phyloP scores from a whole-genome alignment of 108 stramenopile species.

The Pseudonitzschia multiseries region DNA sequence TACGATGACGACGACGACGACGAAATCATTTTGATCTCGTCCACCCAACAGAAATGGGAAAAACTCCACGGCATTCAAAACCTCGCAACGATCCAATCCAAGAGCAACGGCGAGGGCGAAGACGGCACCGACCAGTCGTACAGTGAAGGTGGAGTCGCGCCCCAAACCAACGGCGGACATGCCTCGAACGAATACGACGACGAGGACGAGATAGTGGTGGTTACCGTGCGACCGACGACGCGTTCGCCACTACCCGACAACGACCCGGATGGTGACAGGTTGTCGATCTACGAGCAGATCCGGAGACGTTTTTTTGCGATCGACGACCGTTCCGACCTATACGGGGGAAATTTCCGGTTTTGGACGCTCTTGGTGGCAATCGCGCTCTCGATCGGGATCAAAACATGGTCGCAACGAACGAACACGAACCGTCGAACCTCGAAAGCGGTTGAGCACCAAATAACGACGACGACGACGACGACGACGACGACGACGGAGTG shows the following conservation, averaged over 20 bases:
- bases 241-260: background rate
- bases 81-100: background rate
- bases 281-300: background rate
- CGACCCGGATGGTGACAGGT: background rate
- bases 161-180: background rate
- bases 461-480: no score
- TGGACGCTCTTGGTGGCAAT: background rate
- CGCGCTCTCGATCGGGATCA: background rate
- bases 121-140: background rate
- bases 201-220: conserved; percentile 9
- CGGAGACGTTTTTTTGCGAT: background rate
- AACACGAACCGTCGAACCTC: background rate
- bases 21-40: conserved; percentile 15
- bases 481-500: no score
- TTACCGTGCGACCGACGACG: background rate
- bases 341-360: no score
- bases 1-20: conserved; percentile 12
- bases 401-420: background rate
- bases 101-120: background rate
- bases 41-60: conserved; percentile 11
- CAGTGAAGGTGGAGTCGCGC: background rate
- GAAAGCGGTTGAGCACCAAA: no score
- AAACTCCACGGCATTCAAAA: conserved; percentile 4
- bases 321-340: no score
- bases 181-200: background rate